phyloP scores from a whole-genome alignment of 305 asterid genomes.

The Fraxinus baroniana region DNA sequence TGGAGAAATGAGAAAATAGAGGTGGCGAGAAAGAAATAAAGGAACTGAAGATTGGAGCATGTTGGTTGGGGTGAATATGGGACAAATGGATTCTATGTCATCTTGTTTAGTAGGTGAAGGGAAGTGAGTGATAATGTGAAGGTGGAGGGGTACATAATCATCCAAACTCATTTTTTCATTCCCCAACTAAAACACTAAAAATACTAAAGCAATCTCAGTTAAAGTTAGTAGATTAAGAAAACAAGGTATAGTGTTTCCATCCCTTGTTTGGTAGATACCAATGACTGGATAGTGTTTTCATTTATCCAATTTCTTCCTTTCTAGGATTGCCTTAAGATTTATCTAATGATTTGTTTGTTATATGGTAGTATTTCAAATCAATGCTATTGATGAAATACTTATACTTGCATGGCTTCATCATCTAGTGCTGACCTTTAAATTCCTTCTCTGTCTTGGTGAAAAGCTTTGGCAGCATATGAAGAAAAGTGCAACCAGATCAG shows the following conservation, averaged over 20 bases:
- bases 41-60: neutral
- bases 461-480: constrained; percentile 55
- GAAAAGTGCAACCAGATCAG: constrained; percentile 47
- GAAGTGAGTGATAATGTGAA: neutral
- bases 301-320: neutral
- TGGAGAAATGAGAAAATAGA: neutral
- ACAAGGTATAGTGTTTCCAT: neutral
- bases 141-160: neutral
- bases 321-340: neutral
- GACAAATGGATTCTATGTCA: neutral
- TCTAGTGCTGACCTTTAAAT: constrained; percentile 19
- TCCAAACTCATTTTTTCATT: neutral
- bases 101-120: neutral
- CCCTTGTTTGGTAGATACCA: neutral
- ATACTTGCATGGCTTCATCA: neutral
- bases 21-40: neutral
- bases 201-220: neutral
- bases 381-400: constrained; percentile 3
- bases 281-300: neutral
- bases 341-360: neutral
- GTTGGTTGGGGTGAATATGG: neutral
- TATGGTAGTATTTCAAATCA: neutral
- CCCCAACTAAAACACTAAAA: neutral
- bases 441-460: constrained; percentile 22
- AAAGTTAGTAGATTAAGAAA: neutral